Base-by-base conservation (phyloP, 352 stramenopile genomes). In the Pythium apleroticum region DNA sequence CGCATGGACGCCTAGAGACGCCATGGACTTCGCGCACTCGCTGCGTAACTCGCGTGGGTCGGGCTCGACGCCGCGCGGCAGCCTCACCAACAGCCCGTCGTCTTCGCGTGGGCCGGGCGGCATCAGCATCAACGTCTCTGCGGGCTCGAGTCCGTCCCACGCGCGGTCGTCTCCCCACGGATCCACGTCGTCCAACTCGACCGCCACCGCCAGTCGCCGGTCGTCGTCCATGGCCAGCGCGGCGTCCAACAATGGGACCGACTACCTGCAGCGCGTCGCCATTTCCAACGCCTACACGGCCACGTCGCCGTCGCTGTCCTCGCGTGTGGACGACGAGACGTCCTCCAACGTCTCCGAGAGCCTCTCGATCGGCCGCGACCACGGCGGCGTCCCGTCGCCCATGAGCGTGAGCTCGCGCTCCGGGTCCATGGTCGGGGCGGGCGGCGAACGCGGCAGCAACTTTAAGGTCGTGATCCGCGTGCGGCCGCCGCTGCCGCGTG, bases 381-480 rank as follows among this genome's bases (percentile, higher is more conserved):
- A 52, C 10, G 55, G 30, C 0, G 67, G 77, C 9, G 68, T 81
- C 7, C 69, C 76, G 2, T 87, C 80, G 1, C 80, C 76, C 19
- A 66, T 75, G 37, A 74, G 71, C 27, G 63, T 76, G 25, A 60
- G 63, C 57, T 76, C 65, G 7, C 65, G 59, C 11, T 72, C 60
- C 1, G 60, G 65, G 20, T 72, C 65, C 11, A 57, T 68, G 35
- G 8, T 52, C 6, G 53, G 59, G 2, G 22, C 30, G 11, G 37
- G 50, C 8, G 37, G 50, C 41, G 59, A 67, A 27, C 81, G 84
- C 10, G 84, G 84, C 2, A 88, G 79, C 60, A 96, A 96, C 72
- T 96, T 97, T 68, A 96, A 96, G 57, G 92, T 98, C 48, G 92
- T 97, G n/a, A 96, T 98, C 61, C 84, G 92, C 49, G 89, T 97